Evolutionary conservation across 768 basidiomycete genomes (phyloP), one percentile per base, ranked within the genome.

Genomic region (Lentinula aciculospora): DNA sequence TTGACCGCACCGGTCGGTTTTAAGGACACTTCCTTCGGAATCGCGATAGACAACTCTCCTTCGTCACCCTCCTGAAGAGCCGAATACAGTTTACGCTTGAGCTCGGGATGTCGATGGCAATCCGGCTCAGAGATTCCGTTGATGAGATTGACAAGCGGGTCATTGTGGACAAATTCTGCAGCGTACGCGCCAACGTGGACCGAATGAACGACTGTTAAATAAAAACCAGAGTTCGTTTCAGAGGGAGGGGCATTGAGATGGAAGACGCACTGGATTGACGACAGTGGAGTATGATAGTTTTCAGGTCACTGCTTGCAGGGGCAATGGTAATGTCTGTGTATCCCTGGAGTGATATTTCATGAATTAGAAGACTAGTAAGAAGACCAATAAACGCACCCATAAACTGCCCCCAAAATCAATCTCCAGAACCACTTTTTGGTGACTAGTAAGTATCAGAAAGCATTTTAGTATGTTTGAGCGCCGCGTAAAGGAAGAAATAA

Each of bases 361-460:
- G 19, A 13, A 53, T 44, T 50, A 21, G 44, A 34, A 27, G 55
- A 28, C 44, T 2, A 56, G 54, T 36, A 19, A 53, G 57, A 51
- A 54, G 25, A 51, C 28, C 57, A 45, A 40, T 42, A 53, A 32
- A 68, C 84, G 62, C 74, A 91, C 94, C 82, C 89, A 89, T 65
- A 94, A 79, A 67, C 79, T 79, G 21, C 96, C 96, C 7, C 87
- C 81, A 70, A 97, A 94, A 77, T 95, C 92, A 60, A 98, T 85
- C 74, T 96, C 93, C 63, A 98, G 76, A 61, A 92, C 90, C 51
- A 97, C 94, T 70, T 93, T 93, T 81, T 98, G 96, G 74, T 96
- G 91, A 74, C 89, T 92, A 86, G 88, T 93, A 85, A 70, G 86
- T 70, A 84, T 78, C 71, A 65, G 68, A 69, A 60, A 3, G 53